Evolutionary conservation across 2,329 filamentous ascomycete species (phyloP), one percentile per base, ranked within the genome.

Genomic region (Fusarium penzigii): DNA sequence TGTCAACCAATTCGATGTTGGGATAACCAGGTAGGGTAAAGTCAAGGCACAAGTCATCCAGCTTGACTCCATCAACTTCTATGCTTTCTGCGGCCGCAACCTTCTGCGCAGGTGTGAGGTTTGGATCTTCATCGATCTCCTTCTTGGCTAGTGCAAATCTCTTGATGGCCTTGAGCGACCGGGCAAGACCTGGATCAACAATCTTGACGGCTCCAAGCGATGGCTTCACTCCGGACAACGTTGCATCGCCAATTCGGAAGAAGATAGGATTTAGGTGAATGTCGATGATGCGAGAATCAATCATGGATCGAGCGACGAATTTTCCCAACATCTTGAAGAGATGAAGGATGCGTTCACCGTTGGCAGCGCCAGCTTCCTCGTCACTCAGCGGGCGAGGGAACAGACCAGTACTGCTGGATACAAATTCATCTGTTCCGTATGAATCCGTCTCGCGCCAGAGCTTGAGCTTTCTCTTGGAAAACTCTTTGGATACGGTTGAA

Each of bases 201-300:
- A 88, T 84, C 69, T 92, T 95, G 44, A 99, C 86, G 2, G 94
- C 90, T 6, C 91, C 92, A 8, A 99, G 79, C 1, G 92, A 96
- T 12, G 92, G 92, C 17, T 86, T 86, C 5, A 96, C 86, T 0
- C 78, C 78, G 5, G 74, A 72, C 2, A 84, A 74, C 1, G 73
- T 70, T 3, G 84, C 80, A 63, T 95, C 89, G 14, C 90, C 90
- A 58, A 97, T 89, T 52, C 93, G 90, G 85, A 99, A 99, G 77
- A 99, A 97, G 6, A 92, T 96, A 2, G 94, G 90, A 68, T 97
- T 99, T 74, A 99, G 94, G 50, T 93, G 94, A 60, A 99, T 86
- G 65, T 99, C 94, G 62, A 99, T 97, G 68, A 99, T 97, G 48
- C 94, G 85, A 1, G 93, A 97, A 70, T 99, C 94, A 48, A 99